Percentiles rank a stretch among this genome's conserved stretches.
Conservation (phyloP, 805 yeast genomes). For the Spathaspora gorwiae region DNA sequence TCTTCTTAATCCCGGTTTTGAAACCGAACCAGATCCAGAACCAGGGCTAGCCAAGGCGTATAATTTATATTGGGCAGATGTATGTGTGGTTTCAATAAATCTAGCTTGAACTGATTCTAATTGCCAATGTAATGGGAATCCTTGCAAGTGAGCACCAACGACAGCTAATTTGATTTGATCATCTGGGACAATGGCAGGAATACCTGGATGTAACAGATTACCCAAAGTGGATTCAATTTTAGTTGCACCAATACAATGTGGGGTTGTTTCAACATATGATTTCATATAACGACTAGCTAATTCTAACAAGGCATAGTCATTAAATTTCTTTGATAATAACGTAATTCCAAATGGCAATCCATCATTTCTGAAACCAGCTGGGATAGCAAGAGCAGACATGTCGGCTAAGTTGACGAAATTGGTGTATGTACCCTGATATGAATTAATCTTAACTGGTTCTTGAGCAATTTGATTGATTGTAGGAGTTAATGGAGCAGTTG, state of each 20-base stretch:
- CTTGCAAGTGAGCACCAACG: conserved; percentile 92
- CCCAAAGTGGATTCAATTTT: conserved; percentile 12
- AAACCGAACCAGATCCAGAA: conserved; percentile 73
- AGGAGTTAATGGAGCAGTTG: conserved; percentile 93
- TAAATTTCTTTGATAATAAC: conserved; percentile 71
- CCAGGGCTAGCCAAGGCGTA: conserved; percentile 82
- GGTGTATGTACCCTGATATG: conserved; percentile 96
- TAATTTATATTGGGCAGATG: conserved; percentile 67
- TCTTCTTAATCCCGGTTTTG: conserved; percentile 87
- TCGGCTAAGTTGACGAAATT: conserved; percentile 95
- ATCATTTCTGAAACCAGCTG: conserved; percentile 79
- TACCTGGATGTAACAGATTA: conserved; percentile 27
- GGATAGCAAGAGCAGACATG: conserved; percentile 84
- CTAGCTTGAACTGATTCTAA: conserved; percentile 77
- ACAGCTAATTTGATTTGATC: conserved; percentile 72
- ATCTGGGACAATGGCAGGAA: conserved; percentile 43
- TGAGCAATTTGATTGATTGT: conserved; percentile 63
- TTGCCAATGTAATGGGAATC: conserved; percentile 93
- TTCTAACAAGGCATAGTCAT: conserved; percentile 85
- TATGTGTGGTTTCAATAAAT: conserved; percentile 58
- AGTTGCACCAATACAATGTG: conserved; percentile 56
- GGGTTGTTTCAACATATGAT: conserved; percentile 34
- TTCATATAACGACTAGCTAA: conserved; percentile 71
- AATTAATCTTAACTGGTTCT: conserved; percentile 81
- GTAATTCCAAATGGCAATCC: conserved; percentile 92